phyloP scores from a whole-genome alignment of 2,329 filamentous ascomycete genomes.

The Stenocarpella maydis region DNA sequence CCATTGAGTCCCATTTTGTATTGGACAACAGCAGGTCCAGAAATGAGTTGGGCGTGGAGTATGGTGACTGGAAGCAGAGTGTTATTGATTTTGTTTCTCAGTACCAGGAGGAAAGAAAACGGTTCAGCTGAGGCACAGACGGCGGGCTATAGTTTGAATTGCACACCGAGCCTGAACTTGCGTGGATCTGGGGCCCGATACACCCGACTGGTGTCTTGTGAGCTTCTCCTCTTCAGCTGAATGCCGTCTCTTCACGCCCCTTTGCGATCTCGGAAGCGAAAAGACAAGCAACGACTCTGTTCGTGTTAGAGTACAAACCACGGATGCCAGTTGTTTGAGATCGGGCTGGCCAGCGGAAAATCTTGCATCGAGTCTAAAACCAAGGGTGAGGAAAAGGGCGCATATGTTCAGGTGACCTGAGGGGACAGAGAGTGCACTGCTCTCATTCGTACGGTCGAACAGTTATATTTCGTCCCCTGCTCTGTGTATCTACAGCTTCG shows the following conservation, averaged over 20 bases:
- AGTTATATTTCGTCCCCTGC: neutral
- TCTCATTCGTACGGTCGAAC: neutral
- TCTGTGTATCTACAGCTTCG: conserved; percentile 53
- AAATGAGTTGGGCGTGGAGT: neutral
- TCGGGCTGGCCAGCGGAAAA: neutral
- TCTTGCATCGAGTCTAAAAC: neutral
- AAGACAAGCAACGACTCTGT: neutral
- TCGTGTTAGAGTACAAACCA: too few species aligned
- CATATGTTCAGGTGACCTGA: neutral
- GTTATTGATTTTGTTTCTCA: neutral
- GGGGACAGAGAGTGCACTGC: neutral
- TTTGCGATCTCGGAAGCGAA: neutral
- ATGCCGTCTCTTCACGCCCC: too few species aligned
- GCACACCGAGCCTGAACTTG: neutral
- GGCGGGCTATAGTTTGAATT: neutral
- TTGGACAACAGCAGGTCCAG: neutral
- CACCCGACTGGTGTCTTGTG: neutral
- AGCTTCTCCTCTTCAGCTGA: too few species aligned
- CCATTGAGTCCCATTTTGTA: neutral
- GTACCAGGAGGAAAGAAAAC: neutral
- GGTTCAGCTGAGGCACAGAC: neutral
- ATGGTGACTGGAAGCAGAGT: conserved; percentile 3
- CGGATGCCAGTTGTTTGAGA: neutral
- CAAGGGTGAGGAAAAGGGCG: neutral
- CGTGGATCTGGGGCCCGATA: neutral